Conservation (phyloP, 768 basidiomycete genomes). For the Cubamyces lactineus region DNA sequence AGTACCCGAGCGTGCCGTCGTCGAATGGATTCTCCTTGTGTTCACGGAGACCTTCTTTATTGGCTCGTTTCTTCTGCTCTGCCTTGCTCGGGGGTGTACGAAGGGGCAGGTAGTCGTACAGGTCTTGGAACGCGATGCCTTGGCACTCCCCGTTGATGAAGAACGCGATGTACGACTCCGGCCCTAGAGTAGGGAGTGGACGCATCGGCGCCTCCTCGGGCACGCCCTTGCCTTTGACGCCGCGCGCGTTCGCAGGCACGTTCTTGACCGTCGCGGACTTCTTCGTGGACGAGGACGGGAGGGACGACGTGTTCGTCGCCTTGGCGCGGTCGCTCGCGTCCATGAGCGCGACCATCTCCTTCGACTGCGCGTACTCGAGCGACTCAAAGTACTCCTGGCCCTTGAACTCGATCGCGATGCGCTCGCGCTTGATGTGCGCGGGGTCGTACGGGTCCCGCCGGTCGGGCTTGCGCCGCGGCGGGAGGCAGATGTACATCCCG, state of each 20-base stretch:
- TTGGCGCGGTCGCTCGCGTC: conserved; percentile 65
- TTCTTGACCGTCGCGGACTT: conserved; percentile 71
- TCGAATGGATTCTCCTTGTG: conserved; percentile 87
- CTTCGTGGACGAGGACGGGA: conserved; percentile 60
- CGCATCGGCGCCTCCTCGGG: conserved; percentile 47
- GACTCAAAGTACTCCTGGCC: conserved; percentile 97
- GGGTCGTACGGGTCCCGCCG: conserved; percentile 75
- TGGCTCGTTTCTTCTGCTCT: conserved; percentile 64
- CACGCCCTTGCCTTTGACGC: conserved; percentile 37
- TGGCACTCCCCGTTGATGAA: conserved; percentile 91
- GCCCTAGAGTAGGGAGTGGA: conserved; percentile 64
- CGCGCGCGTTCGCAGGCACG: conserved; percentile 59
- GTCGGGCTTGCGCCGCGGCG: conserved; percentile 62
- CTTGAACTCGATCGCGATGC: conserved; percentile 93
- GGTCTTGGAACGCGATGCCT: conserved; percentile 80
- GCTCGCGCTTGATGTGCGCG: conserved; percentile 81
- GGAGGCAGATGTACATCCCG: conserved; percentile 92
- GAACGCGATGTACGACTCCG: conserved; percentile 79
- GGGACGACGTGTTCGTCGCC: conserved; percentile 53
- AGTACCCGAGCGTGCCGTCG: conserved; percentile 95
- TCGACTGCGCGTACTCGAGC: conserved; percentile 82
- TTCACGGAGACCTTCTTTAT: conserved; percentile 66
- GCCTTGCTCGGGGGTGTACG: conserved; percentile 65
- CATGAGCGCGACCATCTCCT: conserved; percentile 92
- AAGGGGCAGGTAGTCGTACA: conserved; percentile 90